A percentile compares a stretch with the other conserved stretches of the same genome.
phyloP scores from a whole-genome alignment of 2,329 filamentous ascomycete genomes.

The Neurospora crassa region DNA sequence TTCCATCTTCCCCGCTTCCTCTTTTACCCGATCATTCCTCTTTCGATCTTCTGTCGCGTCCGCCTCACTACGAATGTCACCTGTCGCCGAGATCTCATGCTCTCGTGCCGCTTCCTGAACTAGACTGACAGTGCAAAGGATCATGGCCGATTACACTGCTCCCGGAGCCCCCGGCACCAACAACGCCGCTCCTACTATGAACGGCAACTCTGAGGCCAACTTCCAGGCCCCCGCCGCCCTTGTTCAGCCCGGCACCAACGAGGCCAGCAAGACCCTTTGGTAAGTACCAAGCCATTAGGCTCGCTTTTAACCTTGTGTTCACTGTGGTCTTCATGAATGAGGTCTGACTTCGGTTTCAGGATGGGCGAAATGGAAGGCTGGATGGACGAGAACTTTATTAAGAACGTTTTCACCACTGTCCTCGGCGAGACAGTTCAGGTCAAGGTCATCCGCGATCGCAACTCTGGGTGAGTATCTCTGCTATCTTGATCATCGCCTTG shows the following conservation, averaged over 20 bases:
- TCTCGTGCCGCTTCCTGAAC: not conserved
- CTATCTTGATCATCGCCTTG: not conserved
- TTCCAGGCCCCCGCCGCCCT: constrained; percentile 13
- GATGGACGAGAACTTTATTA: constrained; percentile 99
- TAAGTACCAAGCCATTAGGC: constrained; percentile 22
- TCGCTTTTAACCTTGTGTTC: not conserved
- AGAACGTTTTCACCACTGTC: constrained; percentile 79
- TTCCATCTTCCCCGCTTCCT: constrained; percentile 1
- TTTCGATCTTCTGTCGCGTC: not conserved
- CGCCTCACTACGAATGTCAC: not conserved
- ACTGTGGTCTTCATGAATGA: constrained; percentile 7
- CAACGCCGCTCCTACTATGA: constrained; percentile 19
- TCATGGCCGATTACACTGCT: constrained; percentile 18
- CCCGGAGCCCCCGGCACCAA: constrained; percentile 13
- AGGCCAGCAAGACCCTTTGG: constrained; percentile 50
- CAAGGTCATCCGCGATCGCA: constrained; percentile 99
- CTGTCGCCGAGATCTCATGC: not conserved
- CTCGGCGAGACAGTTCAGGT: constrained; percentile 94
- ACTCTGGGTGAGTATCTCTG: constrained; percentile 67
- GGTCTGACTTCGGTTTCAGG: constrained; percentile 39
- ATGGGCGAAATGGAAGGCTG: constrained; percentile 98
- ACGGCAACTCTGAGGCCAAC: constrained; percentile 19
- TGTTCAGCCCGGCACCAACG: constrained; percentile 22
- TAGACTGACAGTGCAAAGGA: constrained; percentile 1
- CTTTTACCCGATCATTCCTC: not conserved